Evolutionary conservation across 1,284 basidiomycete genomes (phyloP), one percentile per base, ranked within the genome.

Genomic region (Marasmius fiardii): DNA sequence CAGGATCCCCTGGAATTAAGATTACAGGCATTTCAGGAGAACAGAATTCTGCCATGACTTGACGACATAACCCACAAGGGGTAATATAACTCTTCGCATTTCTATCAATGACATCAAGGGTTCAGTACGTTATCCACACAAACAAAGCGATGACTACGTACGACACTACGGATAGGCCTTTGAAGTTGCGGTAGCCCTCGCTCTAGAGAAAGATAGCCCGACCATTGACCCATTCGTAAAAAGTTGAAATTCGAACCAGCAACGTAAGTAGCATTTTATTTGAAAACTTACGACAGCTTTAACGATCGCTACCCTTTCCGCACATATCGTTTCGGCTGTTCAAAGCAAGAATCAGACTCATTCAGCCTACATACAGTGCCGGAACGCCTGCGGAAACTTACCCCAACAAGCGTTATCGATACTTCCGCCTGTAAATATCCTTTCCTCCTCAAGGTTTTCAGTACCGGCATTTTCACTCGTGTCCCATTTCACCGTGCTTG

Each of bases 341-440:
- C 87, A 16, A 86, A 87, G 90, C 54, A 6, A 58, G 52, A 34
- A 35, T 52, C 51, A 60, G 54, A 39, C n/a, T n/a, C n/a, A n/a
- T n/a, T n/a, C n/a, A n/a, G n/a, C n/a, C n/a, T n/a, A n/a, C n/a
- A n/a, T n/a, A n/a, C n/a, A n/a, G n/a, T n/a, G n/a, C n/a, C n/a
- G n/a, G n/a, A n/a, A n/a, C n/a, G n/a, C n/a, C n/a, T n/a, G n/a
- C n/a, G n/a, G 26, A 12, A 28, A 58, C 70, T 28, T 52, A 90
- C 94, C 90, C 67, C 93, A 95, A 0, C 91, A 92, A 0, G 92
- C 92, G 65, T 96, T 96, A 73, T 97, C 94, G 57, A 96, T 80
- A 66, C 95, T 96, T 37, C 88, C 85, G 4, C 94, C 93, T 53
- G 83, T 88, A 59, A 94, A 80, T 39, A 95, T 82, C 12, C 76